These are phyloP conservation scores for Eruca vesicaria DNA, from an alignment of 441 rosid genomes.

Conservation along the genomic window DNA sequence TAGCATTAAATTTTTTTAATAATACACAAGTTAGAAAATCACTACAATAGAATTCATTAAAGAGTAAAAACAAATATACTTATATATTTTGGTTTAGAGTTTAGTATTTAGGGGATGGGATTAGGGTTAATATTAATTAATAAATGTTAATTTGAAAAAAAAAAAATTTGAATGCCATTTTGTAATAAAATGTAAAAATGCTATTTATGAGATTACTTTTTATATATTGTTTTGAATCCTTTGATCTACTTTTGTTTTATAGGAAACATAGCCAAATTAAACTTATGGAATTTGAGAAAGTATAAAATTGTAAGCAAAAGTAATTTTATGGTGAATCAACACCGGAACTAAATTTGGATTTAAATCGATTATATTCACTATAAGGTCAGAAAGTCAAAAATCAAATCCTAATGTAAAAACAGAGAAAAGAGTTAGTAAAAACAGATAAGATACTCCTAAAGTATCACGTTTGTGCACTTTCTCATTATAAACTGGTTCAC, in stretches of 20 bases:
- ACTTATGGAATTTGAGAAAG: background rate
- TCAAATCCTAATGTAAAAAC: background rate
- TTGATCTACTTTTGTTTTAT: background rate
- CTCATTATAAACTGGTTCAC: background rate
- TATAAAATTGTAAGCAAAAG: background rate
- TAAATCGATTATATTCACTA: background rate
- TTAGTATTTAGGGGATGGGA: too few species aligned
- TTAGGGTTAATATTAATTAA: too few species aligned
- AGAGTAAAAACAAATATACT: too few species aligned
- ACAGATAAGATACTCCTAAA: conserved; percentile 15
- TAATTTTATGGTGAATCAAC: background rate
- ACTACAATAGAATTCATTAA: too few species aligned
- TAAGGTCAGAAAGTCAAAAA: background rate
- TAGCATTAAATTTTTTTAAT: too few species aligned
- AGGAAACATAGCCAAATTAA: background rate
- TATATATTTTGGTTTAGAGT: too few species aligned
- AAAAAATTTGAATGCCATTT: too few species aligned
- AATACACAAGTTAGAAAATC: too few species aligned
- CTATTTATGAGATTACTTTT: too few species aligned
- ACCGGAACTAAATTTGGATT: background rate
- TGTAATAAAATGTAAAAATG: too few species aligned
- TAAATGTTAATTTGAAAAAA: too few species aligned
- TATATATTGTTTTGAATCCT: background rate
- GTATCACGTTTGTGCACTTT: conserved; percentile 18
- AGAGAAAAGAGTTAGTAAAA: background rate